Conservation (phyloP, 768 basidiomycete species). For the Podaxis rugospora region DNA sequence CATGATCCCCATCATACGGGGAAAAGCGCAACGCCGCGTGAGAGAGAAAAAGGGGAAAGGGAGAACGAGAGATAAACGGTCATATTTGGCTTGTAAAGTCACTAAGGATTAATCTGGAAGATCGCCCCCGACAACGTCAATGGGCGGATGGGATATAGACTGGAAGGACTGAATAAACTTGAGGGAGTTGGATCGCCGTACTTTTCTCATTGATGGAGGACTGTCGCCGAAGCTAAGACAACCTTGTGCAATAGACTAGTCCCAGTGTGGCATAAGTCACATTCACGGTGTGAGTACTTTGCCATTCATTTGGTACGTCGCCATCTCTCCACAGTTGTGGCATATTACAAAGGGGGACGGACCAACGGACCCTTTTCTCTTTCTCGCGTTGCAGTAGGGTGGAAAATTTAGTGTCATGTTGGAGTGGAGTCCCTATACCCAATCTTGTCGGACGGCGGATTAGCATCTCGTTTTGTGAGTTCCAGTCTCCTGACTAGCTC, state of each 20-base stretch:
- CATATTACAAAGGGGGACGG: too few species aligned
- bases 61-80: background rate
- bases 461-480: background rate
- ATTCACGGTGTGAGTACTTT: background rate
- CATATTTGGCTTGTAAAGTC: background rate
- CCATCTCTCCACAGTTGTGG: background rate
- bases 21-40: background rate
- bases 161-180: background rate
- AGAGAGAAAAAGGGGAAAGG: background rate
- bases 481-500: background rate
- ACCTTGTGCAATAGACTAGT: background rate
- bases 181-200: background rate
- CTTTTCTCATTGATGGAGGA: background rate
- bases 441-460: background rate
- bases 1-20: background rate
- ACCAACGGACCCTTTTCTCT: background rate
- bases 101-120: background rate
- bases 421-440: background rate
- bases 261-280: background rate
- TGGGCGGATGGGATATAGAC: background rate
- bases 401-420: background rate
- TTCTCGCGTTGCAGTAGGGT: background rate
- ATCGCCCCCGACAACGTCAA: background rate
- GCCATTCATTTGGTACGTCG: background rate
- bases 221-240: background rate